These are phyloP conservation scores for Fragilaria crotonensis DNA, from an alignment of 108 stramenopile species.

Conservation along the genomic window DNA sequence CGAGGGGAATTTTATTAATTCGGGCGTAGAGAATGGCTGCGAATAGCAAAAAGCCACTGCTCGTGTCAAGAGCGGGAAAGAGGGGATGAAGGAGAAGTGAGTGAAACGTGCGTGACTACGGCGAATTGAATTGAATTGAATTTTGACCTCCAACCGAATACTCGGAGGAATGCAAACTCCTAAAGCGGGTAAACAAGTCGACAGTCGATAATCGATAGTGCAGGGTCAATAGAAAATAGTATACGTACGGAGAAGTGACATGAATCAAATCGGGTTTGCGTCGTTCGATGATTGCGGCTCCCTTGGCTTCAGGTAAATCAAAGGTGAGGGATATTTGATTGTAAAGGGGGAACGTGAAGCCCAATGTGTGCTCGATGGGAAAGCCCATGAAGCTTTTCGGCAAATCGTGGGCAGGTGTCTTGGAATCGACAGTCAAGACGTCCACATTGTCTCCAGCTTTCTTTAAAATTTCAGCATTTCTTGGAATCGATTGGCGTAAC, in stretches of 20 bases:
- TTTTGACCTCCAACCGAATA: too few relatives aligned
- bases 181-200: background rate
- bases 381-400: constrained; percentile 24
- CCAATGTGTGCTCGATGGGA: constrained; percentile 27
- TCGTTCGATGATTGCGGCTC: constrained; percentile 7
- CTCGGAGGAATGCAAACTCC: too few relatives aligned
- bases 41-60: constrained; percentile 41
- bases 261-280: constrained; percentile 66
- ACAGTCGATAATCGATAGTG: background rate
- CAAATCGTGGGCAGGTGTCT: constrained; percentile 32
- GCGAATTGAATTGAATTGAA: too few relatives aligned
- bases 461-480: constrained; percentile 68
- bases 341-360: constrained; percentile 45
- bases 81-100: background rate
- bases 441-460: constrained; percentile 63
- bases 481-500: constrained; percentile 86
- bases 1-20: constrained; percentile 28
- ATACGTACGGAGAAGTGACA: constrained; percentile 48
- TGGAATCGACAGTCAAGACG: constrained; percentile 70
- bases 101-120: background rate
- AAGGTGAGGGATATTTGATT: constrained; percentile 21
- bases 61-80: background rate
- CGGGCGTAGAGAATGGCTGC: constrained; percentile 34
- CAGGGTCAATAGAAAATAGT: too few relatives aligned
- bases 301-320: constrained; percentile 21